Evolutionary conservation across 2,329 filamentous ascomycete genomes (phyloP), one percentile per base, ranked within the genome.

Genomic region (Epichloe hybrida): DNA sequence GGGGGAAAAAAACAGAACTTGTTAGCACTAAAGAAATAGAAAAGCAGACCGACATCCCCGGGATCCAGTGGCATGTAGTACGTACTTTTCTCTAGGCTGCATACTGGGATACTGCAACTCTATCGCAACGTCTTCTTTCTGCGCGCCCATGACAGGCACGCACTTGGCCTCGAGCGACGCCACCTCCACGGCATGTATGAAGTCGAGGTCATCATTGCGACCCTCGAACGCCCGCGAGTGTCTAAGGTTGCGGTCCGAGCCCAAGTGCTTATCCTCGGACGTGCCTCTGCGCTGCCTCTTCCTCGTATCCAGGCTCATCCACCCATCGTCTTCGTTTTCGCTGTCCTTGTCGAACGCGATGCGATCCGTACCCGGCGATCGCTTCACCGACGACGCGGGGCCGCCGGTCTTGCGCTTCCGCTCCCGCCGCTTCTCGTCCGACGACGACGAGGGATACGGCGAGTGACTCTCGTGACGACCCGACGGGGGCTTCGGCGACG

Each of bases 41-140:
- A 31, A 31, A 9, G 27, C 27, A 31, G 8, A 31, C 27, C 27
- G 8, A 31, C 27, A 31, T 31, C 27, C 8, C 8, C 27, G 27
- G 27, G 27, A 31, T 31, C 27, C 27, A 31, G 27, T 9, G 27
- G 27, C 27, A 31, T 31, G 9, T 4, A 11, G 27, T 31, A 31
- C 68, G 59, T 71, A 86, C 81, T 75, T 80, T 67, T 93, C 87
- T 49, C 77, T 77, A 47, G 75, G 74, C 51, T 80, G 77, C 54
- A 75, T 72, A 64, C 87, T 90, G 9, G 93, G 91, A 66, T 97
- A 97, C 65, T 93, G 86, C 58, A 97, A 70, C 61, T 83, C 72
- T 53, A 94, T 78, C 11, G 67, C 70, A 6, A 81, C 72, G 52
- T 80, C 75, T 52, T 80, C 71, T 46, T 72, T 67, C 46, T 69